A percentile compares a stretch with the other conserved stretches of the same genome.
Conservation (phyloP, 257 asterid species). For the Solanum boliviense region DNA sequence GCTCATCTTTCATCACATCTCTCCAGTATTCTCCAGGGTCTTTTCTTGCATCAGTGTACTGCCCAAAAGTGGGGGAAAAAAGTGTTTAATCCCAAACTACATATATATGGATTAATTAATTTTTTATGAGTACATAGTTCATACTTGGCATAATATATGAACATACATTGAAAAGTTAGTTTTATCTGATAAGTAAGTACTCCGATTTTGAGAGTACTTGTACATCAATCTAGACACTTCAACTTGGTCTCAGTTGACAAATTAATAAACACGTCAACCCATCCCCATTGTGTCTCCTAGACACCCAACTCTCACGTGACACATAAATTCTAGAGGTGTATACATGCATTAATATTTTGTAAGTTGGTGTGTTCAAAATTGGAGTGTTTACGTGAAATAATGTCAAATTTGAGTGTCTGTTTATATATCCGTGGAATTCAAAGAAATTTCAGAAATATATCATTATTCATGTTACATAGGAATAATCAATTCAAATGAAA, state of each 20-base stretch:
- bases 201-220: too few relatives aligned
- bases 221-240: background rate
- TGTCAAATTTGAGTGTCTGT: background rate
- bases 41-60: background rate
- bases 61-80: background rate
- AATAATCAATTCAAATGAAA: too few relatives aligned
- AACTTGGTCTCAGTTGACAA: background rate
- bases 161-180: too few relatives aligned
- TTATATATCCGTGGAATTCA: background rate
- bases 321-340: background rate
- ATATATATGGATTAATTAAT: background rate
- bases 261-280: background rate
- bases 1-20: too few relatives aligned
- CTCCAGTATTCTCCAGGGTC: too few relatives aligned
- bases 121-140: background rate
- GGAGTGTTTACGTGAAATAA: background rate
- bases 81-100: background rate
- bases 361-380: background rate
- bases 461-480: too few relatives aligned
- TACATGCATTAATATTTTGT: background rate
- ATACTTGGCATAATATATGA: background rate
- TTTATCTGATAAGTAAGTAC: too few relatives aligned
- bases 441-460: too few relatives aligned
- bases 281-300: background rate
- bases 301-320: background rate